These are phyloP conservation scores for Tulasnella sp. DNA, from an alignment of 768 basidiomycete species.

Conservation along the genomic window DNA sequence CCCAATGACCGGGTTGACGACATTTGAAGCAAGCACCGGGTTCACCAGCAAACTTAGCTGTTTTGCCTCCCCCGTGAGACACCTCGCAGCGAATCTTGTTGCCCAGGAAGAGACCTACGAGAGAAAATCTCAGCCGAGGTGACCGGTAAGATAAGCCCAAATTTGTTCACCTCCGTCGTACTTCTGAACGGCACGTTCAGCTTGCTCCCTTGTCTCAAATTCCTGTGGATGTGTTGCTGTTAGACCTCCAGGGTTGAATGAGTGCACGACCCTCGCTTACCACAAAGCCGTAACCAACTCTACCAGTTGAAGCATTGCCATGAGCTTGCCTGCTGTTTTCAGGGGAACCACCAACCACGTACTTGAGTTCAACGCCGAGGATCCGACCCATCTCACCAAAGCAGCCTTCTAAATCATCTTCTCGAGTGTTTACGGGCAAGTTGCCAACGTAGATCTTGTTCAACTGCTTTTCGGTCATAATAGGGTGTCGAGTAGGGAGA, in stretches of 20 bases:
- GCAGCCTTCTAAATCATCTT: slow-evolving; percentile 77
- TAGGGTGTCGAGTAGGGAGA: not conserved
- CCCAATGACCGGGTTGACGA: slow-evolving; percentile 82
- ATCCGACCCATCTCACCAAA: slow-evolving; percentile 80
- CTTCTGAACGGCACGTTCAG: slow-evolving; percentile 79
- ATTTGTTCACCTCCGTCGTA: slow-evolving; percentile 53
- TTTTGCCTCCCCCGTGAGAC: slow-evolving; percentile 75
- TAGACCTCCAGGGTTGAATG: not conserved
- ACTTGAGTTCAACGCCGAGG: slow-evolving; percentile 75
- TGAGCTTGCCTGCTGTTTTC: not conserved
- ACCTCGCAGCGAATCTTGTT: slow-evolving; percentile 85
- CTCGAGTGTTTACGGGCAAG: slow-evolving; percentile 76
- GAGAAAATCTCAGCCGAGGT: not conserved
- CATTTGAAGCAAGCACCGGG: slow-evolving; percentile 86
- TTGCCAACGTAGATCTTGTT: slow-evolving; percentile 92
- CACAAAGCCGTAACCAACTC: slow-evolving; percentile 84
- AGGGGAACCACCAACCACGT: slow-evolving; percentile 29
- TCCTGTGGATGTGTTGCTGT: slow-evolving; percentile 42
- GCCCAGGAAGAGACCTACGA: slow-evolving; percentile 71
- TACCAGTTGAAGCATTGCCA: slow-evolving; percentile 29
- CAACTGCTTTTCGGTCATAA: slow-evolving; percentile 49
- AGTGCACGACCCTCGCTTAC: slow-evolving; percentile 41
- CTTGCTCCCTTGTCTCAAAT: slow-evolving; percentile 72
- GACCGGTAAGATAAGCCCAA: not conserved
- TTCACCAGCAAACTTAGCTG: slow-evolving; percentile 74